These are phyloP conservation scores for Trametes polyzona DNA, from an alignment of 1,284 basidiomycete species.

Conservation along the genomic window DNA sequence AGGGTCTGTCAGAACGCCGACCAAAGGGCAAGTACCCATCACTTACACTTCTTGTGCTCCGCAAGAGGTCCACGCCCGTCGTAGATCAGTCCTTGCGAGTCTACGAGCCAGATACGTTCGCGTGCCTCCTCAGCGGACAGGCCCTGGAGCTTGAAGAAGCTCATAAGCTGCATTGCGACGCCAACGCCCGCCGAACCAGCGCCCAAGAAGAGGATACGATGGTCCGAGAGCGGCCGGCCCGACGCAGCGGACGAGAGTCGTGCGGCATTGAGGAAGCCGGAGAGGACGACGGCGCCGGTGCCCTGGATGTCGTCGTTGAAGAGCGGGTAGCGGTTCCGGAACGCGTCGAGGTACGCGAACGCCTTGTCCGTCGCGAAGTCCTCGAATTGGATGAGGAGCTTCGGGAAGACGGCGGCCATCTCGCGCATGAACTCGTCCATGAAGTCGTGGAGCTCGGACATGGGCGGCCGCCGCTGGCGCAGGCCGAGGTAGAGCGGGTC, in stretches of 20 bases:
- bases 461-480: slow-evolving; percentile 69
- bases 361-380: slow-evolving; percentile 90
- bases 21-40: neutral
- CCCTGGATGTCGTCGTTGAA: slow-evolving; percentile 88
- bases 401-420: slow-evolving; percentile 76
- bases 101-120: slow-evolving; percentile 80
- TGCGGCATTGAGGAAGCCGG: slow-evolving; percentile 90
- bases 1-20: neutral
- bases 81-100: slow-evolving; percentile 87
- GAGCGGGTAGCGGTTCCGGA: slow-evolving; percentile 74
- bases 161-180: slow-evolving; percentile 87
- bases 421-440: slow-evolving; percentile 95
- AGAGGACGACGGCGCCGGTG: slow-evolving; percentile 90
- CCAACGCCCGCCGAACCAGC: slow-evolving; percentile 90
- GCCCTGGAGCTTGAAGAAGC: slow-evolving; percentile 85
- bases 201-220: slow-evolving; percentile 91
- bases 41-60: slow-evolving; percentile 81
- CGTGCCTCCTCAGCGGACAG: slow-evolving; percentile 81
- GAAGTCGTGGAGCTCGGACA: slow-evolving; percentile 75
- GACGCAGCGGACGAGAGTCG: slow-evolving; percentile 76
- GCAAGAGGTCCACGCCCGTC: slow-evolving; percentile 72
- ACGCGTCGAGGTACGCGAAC: slow-evolving; percentile 80
- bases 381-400: slow-evolving; percentile 92
- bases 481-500: slow-evolving; percentile 93
- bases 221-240: slow-evolving; percentile 69